Percentiles rank a stretch among this genome's conserved stretches.
Conservation (phyloP, 108 stramenopile genomes). For the Cyclostephanos tholiformis region DNA sequence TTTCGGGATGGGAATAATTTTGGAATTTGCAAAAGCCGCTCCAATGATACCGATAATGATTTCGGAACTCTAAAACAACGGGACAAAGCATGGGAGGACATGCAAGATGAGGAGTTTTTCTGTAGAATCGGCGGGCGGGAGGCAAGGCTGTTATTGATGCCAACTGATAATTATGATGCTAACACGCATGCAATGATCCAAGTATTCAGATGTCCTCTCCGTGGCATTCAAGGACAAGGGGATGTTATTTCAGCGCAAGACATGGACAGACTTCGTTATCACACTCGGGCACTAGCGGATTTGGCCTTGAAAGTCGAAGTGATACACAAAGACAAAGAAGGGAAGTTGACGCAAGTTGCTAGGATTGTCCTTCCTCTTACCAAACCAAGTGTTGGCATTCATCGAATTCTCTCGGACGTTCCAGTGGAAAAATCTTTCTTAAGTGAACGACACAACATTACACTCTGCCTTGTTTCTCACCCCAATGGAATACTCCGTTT, state of each 20-base stretch:
- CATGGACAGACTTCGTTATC: neutral
- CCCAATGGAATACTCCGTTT: neutral
- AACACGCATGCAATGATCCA: neutral
- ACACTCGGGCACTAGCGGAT: neutral
- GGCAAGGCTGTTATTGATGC: constrained; percentile 3
- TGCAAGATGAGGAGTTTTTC: neutral
- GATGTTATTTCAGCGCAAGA: neutral
- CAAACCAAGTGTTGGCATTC: neutral
- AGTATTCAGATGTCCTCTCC: constrained; percentile 1
- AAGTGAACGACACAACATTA: neutral
- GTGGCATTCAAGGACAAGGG: neutral
- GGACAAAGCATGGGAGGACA: neutral
- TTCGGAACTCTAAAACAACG: no score
- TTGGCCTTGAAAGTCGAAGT: neutral
- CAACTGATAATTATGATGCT: neutral
- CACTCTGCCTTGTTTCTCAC: neutral
- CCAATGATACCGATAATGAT: no score
- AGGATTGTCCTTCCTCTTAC: neutral
- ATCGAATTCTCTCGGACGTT: neutral
- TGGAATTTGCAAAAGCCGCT: no score
- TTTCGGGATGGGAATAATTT: neutral
- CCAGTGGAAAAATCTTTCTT: neutral
- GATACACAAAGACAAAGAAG: neutral
- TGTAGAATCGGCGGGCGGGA: neutral
- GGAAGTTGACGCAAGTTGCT: neutral